Conservation (phyloP, 306 rosid species). For the Prosopis cineraria region DNA sequence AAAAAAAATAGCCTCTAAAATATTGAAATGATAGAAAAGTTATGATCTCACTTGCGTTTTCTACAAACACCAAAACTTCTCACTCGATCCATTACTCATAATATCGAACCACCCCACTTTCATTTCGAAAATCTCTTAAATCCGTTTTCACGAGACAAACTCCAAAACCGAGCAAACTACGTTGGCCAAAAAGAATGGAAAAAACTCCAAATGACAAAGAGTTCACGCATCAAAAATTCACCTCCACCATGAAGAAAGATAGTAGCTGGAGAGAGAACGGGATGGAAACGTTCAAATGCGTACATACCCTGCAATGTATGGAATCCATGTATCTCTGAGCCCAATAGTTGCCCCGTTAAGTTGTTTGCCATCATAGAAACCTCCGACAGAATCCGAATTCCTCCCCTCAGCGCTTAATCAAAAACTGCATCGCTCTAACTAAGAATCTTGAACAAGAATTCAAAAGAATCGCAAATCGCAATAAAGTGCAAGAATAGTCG, state of each 20-base stretch:
- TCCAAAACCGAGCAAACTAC: not conserved
- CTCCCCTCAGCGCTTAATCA: conserved; percentile 20
- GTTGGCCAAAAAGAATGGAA: too few species aligned
- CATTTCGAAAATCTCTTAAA: conserved; percentile 15
- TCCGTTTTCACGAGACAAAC: not conserved
- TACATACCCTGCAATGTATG: conserved; percentile 79
- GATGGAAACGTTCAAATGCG: not conserved
- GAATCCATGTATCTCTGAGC: conserved; percentile 92
- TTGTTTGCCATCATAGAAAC: conserved; percentile 44
- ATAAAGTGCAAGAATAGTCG: not conserved
- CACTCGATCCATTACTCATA: not conserved
- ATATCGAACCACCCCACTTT: not conserved
- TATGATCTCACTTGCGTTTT: not conserved
- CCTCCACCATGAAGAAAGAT: conserved; percentile 1
- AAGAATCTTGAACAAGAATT: not conserved
- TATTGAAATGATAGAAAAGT: not conserved
- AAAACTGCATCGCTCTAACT: conserved; percentile 1
- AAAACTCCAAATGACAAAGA: not conserved
- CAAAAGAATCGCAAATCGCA: not conserved
- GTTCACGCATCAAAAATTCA: not conserved
- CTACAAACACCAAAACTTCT: not conserved
- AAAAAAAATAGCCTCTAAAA: not conserved
- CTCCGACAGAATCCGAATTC: conserved; percentile 34
- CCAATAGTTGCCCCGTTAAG: conserved; percentile 54
- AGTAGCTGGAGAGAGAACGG: not conserved